Percentiles rank a stretch among this genome's conserved stretches.
Conservation (phyloP, 1,284 basidiomycete species). For the Ceratobasidium sp. region DNA sequence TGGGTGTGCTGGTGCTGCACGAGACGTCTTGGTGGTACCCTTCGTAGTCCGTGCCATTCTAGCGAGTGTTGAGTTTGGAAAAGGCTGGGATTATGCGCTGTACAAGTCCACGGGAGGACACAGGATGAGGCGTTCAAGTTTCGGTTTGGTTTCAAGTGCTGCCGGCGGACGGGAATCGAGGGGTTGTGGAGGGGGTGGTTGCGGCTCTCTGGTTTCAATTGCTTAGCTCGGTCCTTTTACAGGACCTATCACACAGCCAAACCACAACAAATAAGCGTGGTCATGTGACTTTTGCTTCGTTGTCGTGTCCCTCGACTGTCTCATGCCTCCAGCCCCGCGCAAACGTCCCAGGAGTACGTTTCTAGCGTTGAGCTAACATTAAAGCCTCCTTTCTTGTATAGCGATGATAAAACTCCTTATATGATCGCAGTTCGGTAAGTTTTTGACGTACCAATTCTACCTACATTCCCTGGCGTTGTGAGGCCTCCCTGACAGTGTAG, state of each 20-base stretch:
- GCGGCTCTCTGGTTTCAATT: constrained; percentile 37
- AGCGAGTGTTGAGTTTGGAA: constrained; percentile 5
- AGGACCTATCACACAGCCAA: constrained; percentile 18
- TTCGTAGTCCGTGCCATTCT: constrained; percentile 45
- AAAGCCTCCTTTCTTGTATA: background rate
- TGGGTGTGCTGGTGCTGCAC: constrained; percentile 43
- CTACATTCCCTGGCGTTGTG: background rate
- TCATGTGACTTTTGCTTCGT: constrained; percentile 36
- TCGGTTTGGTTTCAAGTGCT: constrained; percentile 4
- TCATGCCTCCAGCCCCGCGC: background rate
- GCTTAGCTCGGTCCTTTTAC: constrained; percentile 35
- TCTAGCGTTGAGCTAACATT: too few species aligned
- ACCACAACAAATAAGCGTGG: constrained; percentile 2
- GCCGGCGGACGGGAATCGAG: constrained; percentile 24
- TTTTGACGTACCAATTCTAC: background rate
- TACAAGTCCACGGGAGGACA: background rate
- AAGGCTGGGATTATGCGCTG: constrained; percentile 34
- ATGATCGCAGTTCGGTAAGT: background rate
- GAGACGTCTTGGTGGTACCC: constrained; percentile 36
- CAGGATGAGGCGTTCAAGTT: background rate
- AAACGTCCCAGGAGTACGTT: too few species aligned
- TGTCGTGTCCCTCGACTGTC: constrained; percentile 23
- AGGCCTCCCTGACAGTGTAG: background rate
- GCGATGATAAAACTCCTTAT: background rate
- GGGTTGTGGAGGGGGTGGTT: constrained; percentile 35